Conservation (phyloP, 2,329 filamentous ascomycete species). For the Hypoxylon sp. region DNA sequence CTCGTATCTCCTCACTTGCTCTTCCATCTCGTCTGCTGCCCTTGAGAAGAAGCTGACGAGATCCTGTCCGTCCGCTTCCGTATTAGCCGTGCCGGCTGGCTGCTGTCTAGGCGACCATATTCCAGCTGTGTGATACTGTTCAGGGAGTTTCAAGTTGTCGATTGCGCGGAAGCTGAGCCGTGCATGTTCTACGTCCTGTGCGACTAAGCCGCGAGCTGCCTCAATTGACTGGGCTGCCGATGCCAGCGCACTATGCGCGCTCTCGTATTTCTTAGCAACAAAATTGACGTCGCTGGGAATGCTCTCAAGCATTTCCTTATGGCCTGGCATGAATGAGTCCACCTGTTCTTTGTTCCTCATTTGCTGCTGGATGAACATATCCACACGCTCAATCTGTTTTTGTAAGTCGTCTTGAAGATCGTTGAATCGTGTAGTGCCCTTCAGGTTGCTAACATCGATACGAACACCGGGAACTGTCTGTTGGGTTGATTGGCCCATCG, state of each 20-base stretch:
- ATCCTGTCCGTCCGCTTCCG: conserved; percentile 68
- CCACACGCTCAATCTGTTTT: conserved; percentile 81
- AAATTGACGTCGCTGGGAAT: conserved; percentile 63
- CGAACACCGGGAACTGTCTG: conserved; percentile 78
- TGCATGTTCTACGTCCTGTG: conserved; percentile 60
- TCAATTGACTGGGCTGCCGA: conserved; percentile 61
- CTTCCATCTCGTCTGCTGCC: conserved; percentile 73
- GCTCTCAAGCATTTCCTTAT: conserved; percentile 67
- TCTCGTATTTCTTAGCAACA: conserved; percentile 62
- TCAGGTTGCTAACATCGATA: conserved; percentile 83
- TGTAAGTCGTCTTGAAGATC: conserved; percentile 89
- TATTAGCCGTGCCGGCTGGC: conserved; percentile 60
- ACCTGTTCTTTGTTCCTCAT: conserved; percentile 84
- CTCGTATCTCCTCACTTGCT: conserved; percentile 70
- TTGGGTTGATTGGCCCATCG: conserved; percentile 67
- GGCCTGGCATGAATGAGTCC: conserved; percentile 74
- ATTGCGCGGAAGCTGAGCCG: conserved; percentile 62
- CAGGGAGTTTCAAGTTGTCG: conserved; percentile 64
- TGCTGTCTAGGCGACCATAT: conserved; percentile 60
- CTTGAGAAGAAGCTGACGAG: conserved; percentile 75
- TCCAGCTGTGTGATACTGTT: conserved; percentile 65
- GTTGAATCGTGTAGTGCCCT: conserved; percentile 91
- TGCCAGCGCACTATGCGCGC: conserved; percentile 59
- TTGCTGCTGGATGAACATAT: conserved; percentile 84
- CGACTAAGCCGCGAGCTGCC: conserved; percentile 59